Evolutionary conservation across 2,329 filamentous ascomycete species (phyloP), one percentile per base, ranked within the genome.

Genomic region (Penicillium brasilianum): DNA sequence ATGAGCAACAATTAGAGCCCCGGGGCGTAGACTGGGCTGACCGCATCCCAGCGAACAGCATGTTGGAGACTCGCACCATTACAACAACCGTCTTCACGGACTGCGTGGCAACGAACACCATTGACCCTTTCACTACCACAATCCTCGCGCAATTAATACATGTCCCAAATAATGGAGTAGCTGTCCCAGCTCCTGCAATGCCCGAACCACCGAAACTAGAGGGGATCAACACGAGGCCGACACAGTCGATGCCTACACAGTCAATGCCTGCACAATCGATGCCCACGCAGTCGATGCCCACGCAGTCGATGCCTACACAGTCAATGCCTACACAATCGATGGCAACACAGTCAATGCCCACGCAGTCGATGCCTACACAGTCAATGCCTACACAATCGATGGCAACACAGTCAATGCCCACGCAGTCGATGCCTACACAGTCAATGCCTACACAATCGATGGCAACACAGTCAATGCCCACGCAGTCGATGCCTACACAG

Each of bases 171-270:
- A 16, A 48, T 10, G 30, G n/a, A 48, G 49, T 14, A 39, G 46
- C 30, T 1, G 97, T 0, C 92, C 94, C 46, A 97, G 89, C n/a
- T 97, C 90, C 75, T 97, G 93, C 72, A 94, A 96, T 0, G 93
- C 93, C 68, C 97, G 84, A 3, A 93, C 93, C 76, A 93, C 96
- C 70, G 97, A 91, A 25, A 97, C 87, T 18, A 2, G n/a, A 51
- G 20, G 36, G 6, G 28, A 36, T 22, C 9, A 39, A 43, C 5
- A 18, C 37, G 16, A 14, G 14, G n/a, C 14, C 22, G 13, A 25
- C 25, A 3, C 25, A 25, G 97, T 87, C 32, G 8, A 18, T 37
- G 25, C 25, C n/a, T n/a, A n/a, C n/a, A n/a, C n/a, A n/a, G n/a
- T n/a, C n/a, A n/a, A n/a, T n/a, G n/a, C n/a, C n/a, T n/a, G n/a